Percentiles rank a stretch among this genome's conserved stretches.
Evolutionary conservation across 1,139 yeast species (phyloP).

Genomic region (Diutina neorugosa): DNA sequence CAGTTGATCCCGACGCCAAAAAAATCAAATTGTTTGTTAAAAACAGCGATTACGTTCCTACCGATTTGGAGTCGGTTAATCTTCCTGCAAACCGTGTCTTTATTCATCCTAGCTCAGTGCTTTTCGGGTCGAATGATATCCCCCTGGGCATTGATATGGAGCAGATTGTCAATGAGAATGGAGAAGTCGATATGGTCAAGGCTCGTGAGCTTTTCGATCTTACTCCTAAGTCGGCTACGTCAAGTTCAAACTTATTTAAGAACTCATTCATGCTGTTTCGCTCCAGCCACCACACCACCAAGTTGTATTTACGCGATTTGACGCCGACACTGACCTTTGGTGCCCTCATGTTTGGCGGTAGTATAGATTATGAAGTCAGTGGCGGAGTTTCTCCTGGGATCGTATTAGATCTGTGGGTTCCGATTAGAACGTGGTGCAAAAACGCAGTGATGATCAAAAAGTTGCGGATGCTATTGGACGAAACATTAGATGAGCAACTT

Average conservation of each 20-base stretch:
- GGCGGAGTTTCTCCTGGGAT: slow-evolving; percentile 47
- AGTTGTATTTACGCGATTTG: slow-evolving; percentile 57
- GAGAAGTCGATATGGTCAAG: slow-evolving; percentile 19
- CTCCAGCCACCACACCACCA: slow-evolving; percentile 50
- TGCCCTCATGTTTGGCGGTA: slow-evolving; percentile 69
- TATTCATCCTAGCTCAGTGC: slow-evolving; percentile 70
- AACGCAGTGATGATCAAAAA: slow-evolving; percentile 78
- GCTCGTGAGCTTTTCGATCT: slow-evolving; percentile 21
- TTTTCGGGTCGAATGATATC: slow-evolving; percentile 27
- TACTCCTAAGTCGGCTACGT: slow-evolving; percentile 20
- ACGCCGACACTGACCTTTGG: slow-evolving; percentile 73
- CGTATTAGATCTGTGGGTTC: slow-evolving; percentile 68
- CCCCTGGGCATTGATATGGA: slow-evolving; percentile 11
- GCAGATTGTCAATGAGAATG: slow-evolving; percentile 24
- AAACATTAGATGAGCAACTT: slow-evolving; percentile 45
- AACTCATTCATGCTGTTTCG: slow-evolving; percentile 46
- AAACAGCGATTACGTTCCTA: slow-evolving; percentile 26
- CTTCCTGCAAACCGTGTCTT: slow-evolving; percentile 60
- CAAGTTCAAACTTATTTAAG: slow-evolving; percentile 13
- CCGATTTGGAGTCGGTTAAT: slow-evolving; percentile 6
- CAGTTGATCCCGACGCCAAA: slow-evolving; percentile 72
- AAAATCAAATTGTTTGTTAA: slow-evolving; percentile 63
- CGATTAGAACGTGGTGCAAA: slow-evolving; percentile 85
- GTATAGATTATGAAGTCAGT: slow-evolving; percentile 54
- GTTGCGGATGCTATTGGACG: slow-evolving; percentile 53